Conservation (phyloP, 2,329 filamentous ascomycete genomes). For the Fusarium neocosmosporiellum region DNA sequence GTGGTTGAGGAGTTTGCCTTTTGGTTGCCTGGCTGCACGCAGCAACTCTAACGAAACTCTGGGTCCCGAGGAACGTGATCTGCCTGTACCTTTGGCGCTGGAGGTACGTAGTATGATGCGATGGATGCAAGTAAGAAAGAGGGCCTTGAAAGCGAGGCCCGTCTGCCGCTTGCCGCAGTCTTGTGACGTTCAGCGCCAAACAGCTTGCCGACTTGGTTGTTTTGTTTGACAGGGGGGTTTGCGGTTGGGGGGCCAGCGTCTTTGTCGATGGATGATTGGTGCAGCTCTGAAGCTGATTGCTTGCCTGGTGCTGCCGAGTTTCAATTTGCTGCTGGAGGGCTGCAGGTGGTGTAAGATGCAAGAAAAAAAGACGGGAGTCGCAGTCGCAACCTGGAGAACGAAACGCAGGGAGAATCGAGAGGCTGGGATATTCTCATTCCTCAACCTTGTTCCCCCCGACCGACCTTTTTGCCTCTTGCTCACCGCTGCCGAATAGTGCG, state of each 20-base stretch:
- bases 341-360: neutral
- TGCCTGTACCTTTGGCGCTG: neutral
- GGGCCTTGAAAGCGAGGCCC: constrained; percentile 31
- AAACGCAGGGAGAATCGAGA: neutral
- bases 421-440: neutral
- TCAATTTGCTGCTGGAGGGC: neutral
- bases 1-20: constrained; percentile 1
- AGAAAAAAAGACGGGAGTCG: neutral
- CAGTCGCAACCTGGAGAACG: neutral
- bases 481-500: constrained; percentile 15
- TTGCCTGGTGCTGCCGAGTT: constrained; percentile 13
- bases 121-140: neutral
- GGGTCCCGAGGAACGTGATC: neutral
- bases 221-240: constrained; percentile 19
- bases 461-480: constrained; percentile 4
- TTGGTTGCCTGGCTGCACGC: constrained; percentile 22
- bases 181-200: constrained; percentile 19
- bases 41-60: constrained; percentile 24
- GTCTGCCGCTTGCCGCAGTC: constrained; percentile 2
- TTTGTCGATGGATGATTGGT: constrained; percentile 18
- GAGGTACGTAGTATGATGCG: neutral
- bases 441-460: neutral
- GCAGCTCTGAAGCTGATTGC: constrained; percentile 1
- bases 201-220: constrained; percentile 12
- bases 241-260: constrained; percentile 37